These are phyloP conservation scores for Fonsecaea monophora DNA, from an alignment of 2,329 filamentous ascomycete species.

Conservation along the genomic window DNA sequence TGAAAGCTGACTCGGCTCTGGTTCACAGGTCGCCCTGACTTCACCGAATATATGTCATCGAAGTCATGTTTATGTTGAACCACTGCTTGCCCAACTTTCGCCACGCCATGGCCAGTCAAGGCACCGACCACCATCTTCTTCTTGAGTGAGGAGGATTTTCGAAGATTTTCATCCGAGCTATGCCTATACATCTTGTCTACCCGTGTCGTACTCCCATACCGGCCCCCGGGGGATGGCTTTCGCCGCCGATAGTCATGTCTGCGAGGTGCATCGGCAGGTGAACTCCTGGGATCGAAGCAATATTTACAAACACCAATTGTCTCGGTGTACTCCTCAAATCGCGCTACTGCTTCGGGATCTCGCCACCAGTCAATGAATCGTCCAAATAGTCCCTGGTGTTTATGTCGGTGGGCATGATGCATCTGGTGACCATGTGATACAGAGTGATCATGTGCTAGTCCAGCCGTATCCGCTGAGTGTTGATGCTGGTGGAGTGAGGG, in stretches of 20 bases:
- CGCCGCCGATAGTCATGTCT: conserved; percentile 62
- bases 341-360: conserved; percentile 68
- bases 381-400: conserved; percentile 62
- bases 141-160: conserved; percentile 54
- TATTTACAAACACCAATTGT: conserved; percentile 70
- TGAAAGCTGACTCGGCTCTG: conserved; percentile 43
- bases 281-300: conserved; percentile 68
- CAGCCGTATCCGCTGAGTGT: conserved; percentile 30
- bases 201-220: conserved; percentile 51
- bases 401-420: conserved; percentile 49
- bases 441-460: background rate
- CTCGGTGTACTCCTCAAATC: conserved; percentile 72
- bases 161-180: conserved; percentile 56
- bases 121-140: conserved; percentile 62
- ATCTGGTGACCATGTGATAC: conserved; percentile 20
- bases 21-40: conserved; percentile 56
- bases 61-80: conserved; percentile 61
- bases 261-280: conserved; percentile 63
- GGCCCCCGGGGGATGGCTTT: conserved; percentile 38
- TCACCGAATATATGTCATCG: conserved; percentile 66
- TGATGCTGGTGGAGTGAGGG: conserved; percentile 46
- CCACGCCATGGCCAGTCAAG: conserved; percentile 61
- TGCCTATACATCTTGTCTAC: conserved; percentile 68
- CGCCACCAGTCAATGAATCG: conserved; percentile 67
- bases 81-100: conserved; percentile 60